Evolutionary conservation across 176 grass and related monocot species (phyloP).

Genomic region (Luzula sylvatica): DNA sequence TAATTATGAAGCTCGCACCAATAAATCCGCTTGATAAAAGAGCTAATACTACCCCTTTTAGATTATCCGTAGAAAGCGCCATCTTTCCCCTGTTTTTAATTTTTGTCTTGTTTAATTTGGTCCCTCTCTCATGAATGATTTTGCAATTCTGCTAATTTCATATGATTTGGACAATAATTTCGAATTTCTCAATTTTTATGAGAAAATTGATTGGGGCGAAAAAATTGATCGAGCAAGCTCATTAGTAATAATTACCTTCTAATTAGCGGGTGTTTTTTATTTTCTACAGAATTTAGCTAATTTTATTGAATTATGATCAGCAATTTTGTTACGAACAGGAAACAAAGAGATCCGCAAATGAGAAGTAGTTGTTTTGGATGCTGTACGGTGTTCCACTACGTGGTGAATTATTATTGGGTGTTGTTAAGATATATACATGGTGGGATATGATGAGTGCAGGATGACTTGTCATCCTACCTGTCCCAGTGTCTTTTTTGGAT

Average conservation of each 20-base stretch:
- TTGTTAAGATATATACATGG: background rate
- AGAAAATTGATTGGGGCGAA: background rate
- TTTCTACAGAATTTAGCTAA: constrained; percentile 4
- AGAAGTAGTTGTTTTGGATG: background rate
- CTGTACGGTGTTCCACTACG: background rate
- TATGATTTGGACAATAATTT: background rate
- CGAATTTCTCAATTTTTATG: background rate
- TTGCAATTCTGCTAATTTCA: background rate
- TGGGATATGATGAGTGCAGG: background rate
- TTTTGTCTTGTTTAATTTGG: background rate
- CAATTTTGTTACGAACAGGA: constrained; percentile 1
- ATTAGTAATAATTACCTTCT: too few species aligned
- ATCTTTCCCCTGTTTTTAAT: background rate
- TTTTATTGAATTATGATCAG: background rate
- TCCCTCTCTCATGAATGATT: background rate
- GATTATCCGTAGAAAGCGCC: constrained; percentile 70
- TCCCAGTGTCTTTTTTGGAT: background rate
- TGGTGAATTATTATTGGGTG: background rate
- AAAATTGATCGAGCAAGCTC: background rate
- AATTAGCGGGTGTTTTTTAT: background rate
- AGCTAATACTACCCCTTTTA: constrained; percentile 71
- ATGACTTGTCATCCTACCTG: background rate
- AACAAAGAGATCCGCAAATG: background rate
- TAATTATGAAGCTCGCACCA: constrained; percentile 95
- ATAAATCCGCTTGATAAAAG: constrained; percentile 89